Conservation (phyloP, 2,329 filamentous ascomycete species). For the Colletotrichum musae region DNA sequence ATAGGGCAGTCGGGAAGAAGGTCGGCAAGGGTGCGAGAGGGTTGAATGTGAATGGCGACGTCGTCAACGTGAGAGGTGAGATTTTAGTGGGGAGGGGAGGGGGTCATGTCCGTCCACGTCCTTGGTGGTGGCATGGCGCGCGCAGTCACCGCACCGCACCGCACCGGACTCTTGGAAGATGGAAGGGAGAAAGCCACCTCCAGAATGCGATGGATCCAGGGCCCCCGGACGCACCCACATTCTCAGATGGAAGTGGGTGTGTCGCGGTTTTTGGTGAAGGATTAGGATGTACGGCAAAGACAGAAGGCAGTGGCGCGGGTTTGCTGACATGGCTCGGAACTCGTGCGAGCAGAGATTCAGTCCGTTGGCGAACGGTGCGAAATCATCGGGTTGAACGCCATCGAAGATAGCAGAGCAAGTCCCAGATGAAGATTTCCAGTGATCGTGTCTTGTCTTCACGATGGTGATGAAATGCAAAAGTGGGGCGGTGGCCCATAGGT, state of each 20-base stretch:
- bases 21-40: neutral
- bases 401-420: no score
- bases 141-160: conserved; percentile 12
- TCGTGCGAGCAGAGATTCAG: no score
- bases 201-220: conserved; percentile 20
- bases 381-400: no score
- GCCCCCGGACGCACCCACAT: neutral
- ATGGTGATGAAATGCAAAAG: no score
- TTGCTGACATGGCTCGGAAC: conserved; percentile 19
- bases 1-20: conserved; percentile 12
- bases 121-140: conserved; percentile 14
- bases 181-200: conserved; percentile 17
- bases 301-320: conserved; percentile 24
- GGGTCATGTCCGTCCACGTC: conserved; percentile 9
- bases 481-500: no score
- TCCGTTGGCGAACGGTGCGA: no score
- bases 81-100: conserved; percentile 31
- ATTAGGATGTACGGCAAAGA: conserved; percentile 15
- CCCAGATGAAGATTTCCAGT: no score
- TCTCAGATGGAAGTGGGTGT: neutral
- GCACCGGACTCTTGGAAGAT: neutral
- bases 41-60: no score
- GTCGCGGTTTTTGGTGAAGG: conserved; percentile 10
- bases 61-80: conserved; percentile 33
- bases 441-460: no score